Percentiles rank a stretch among this genome's conserved stretches.
phyloP scores from a whole-genome alignment of 352 stramenopile species.

The Phytophthora rubi region DNA sequence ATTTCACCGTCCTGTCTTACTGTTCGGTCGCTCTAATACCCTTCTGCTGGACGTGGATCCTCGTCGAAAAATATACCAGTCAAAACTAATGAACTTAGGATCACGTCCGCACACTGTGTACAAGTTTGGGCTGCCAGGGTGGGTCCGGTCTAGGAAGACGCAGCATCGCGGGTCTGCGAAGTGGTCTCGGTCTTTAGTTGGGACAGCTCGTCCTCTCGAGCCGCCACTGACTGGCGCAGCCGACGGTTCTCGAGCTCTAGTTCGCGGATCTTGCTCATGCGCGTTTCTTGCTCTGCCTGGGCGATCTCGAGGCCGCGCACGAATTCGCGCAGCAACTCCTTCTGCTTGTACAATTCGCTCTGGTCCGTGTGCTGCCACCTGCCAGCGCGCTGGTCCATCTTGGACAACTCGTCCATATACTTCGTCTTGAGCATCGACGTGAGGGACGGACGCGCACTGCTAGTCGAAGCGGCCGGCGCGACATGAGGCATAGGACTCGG shows the following conservation, averaged over 20 bases:
- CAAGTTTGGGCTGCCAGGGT: slow-evolving; percentile 2
- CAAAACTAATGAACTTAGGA: slow-evolving; percentile 17
- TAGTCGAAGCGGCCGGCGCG: slow-evolving; percentile 4
- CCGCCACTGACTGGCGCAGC: slow-evolving; percentile 52
- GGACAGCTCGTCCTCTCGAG: slow-evolving; percentile 49
- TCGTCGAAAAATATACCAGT: slow-evolving; percentile 25
- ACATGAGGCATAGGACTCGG: slow-evolving; percentile 16
- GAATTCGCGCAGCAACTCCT: slow-evolving; percentile 72
- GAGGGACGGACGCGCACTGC: slow-evolving; percentile 44
- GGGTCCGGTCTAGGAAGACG: slow-evolving; percentile 21
- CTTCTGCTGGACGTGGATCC: slow-evolving; percentile 10
- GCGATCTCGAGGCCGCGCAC: slow-evolving; percentile 76
- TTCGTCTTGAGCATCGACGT: slow-evolving; percentile 71
- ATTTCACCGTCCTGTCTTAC: slow-evolving; percentile 12
- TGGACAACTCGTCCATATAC: slow-evolving; percentile 56
- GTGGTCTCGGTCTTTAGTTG: slow-evolving; percentile 26
- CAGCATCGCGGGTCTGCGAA: slow-evolving; percentile 5
- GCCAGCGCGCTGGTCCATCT: slow-evolving; percentile 49
- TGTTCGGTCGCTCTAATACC: slow-evolving; percentile 23
- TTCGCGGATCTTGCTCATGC: slow-evolving; percentile 75
- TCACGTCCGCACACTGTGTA: neutral
- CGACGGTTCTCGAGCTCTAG: slow-evolving; percentile 71
- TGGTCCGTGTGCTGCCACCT: slow-evolving; percentile 46
- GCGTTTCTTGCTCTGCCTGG: slow-evolving; percentile 74
- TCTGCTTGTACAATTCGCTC: slow-evolving; percentile 43